A percentile compares a stretch with the other conserved stretches of the same genome.
phyloP scores from a whole-genome alignment of 1,284 basidiomycete species.

The Cutaneotrichosporon sp. region DNA sequence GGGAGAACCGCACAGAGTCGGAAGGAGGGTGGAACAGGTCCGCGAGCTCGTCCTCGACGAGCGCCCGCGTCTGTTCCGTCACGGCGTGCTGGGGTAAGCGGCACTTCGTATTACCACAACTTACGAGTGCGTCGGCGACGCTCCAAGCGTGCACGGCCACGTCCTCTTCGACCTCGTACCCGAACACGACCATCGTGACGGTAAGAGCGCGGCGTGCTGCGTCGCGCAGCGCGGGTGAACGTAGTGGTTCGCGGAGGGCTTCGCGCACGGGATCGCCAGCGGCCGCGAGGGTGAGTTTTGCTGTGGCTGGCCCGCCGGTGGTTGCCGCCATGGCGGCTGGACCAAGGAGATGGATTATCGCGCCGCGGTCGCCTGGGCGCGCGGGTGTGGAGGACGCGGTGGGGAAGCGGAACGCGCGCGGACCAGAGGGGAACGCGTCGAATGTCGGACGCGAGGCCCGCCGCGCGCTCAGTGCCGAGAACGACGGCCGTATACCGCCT shows the following conservation, averaged over 20 bases:
- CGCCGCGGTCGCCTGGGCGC: constrained; percentile 18
- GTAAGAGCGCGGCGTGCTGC: constrained; percentile 19
- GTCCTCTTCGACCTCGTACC: constrained; percentile 23
- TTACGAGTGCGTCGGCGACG: constrained; percentile 34
- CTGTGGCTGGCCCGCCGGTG: constrained; percentile 7
- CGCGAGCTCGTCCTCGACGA: constrained; percentile 38
- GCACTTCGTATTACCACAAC: constrained; percentile 1
- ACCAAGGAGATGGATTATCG: constrained; percentile 37
- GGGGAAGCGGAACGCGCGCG: constrained; percentile 27
- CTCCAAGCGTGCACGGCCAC: constrained; percentile 31
- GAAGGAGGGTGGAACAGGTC: constrained; percentile 28
- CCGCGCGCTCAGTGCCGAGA: constrained; percentile 31
- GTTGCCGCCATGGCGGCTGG: constrained; percentile 25
- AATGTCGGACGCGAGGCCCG: constrained; percentile 30
- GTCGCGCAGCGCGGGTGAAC: constrained; percentile 6
- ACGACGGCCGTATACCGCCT: constrained; percentile 22
- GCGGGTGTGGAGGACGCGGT: constrained; percentile 25
- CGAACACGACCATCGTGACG: constrained; percentile 25
- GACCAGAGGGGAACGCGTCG: constrained; percentile 19
- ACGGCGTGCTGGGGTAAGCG: constrained; percentile 23
- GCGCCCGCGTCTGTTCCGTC: constrained; percentile 29
- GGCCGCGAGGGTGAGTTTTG: neutral
- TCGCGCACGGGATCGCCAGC: constrained; percentile 1
- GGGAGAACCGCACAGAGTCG: neutral
- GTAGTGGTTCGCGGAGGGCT: constrained; percentile 3